Evolutionary conservation across 2,329 filamentous ascomycete species (phyloP).

Genomic region (Hypoxylon sp.): DNA sequence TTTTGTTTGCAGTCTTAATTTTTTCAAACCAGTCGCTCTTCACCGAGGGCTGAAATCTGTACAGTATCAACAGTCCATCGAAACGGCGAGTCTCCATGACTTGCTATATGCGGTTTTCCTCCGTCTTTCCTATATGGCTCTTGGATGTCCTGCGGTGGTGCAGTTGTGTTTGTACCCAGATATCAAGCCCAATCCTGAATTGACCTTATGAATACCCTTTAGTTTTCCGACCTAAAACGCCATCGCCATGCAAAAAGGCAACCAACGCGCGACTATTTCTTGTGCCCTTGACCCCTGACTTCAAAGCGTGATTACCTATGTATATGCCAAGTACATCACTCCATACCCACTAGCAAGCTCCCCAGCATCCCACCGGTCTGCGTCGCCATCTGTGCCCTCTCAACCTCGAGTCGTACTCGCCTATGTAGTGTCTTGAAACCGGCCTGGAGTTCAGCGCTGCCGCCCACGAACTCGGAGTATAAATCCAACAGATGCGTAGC

Average conservation of each 20-base stretch:
- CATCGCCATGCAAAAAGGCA: constrained; percentile 59
- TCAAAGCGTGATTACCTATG: background rate
- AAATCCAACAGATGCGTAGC: constrained; percentile 87
- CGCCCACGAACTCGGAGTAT: constrained; percentile 84
- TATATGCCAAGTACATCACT: constrained; percentile 8
- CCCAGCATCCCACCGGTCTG: constrained; percentile 92
- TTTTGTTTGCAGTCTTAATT: background rate
- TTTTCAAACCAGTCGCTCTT: background rate
- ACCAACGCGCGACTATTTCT: constrained; percentile 11
- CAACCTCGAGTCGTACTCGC: constrained; percentile 82
- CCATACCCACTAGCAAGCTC: constrained; percentile 68
- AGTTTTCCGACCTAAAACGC: constrained; percentile 53
- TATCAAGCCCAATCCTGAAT: constrained; percentile 26
- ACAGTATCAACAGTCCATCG: background rate
- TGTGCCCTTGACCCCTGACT: background rate
- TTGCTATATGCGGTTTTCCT: constrained; percentile 1
- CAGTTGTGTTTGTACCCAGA: constrained; percentile 20
- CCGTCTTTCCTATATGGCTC: constrained; percentile 3
- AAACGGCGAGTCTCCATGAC: background rate
- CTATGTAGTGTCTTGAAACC: constrained; percentile 78
- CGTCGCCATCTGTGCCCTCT: constrained; percentile 85
- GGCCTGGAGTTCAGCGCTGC: constrained; percentile 79
- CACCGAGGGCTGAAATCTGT: background rate
- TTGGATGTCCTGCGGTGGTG: constrained; percentile 11
- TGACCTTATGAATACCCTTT: constrained; percentile 8